A percentile compares a stretch with the other conserved stretches of the same genome.
These are phyloP conservation scores for Sclerotinia glacialis DNA, from an alignment of 2,329 filamentous ascomycete species.

Conservation along the genomic window DNA sequence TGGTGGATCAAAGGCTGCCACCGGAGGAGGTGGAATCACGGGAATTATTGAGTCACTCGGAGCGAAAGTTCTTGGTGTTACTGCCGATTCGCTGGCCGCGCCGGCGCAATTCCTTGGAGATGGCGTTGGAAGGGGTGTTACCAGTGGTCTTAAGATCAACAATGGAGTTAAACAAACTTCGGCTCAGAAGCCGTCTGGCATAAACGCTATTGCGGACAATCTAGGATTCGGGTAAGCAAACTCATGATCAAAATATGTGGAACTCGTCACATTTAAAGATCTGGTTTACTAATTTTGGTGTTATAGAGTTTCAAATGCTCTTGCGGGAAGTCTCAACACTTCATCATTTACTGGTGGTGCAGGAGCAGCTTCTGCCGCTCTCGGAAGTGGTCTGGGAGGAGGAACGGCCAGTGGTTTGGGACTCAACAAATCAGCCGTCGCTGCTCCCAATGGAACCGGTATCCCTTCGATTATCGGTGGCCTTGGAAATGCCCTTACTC, in stretches of 20 bases:
- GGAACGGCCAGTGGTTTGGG: constrained; percentile 18
- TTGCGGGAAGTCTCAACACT: constrained; percentile 15
- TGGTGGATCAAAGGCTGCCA: not conserved
- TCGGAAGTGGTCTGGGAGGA: constrained; percentile 17
- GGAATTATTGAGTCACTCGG: not conserved
- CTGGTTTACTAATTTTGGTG: not conserved
- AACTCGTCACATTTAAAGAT: too few relatives aligned
- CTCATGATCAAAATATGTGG: not conserved
- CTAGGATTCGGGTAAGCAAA: constrained; percentile 19
- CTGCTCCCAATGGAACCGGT: constrained; percentile 8
- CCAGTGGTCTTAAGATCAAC: constrained; percentile 18
- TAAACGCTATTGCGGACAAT: constrained; percentile 13
- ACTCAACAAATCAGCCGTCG: constrained; percentile 16
- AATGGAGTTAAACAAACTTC: constrained; percentile 17
- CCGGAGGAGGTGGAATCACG: constrained; percentile 8
- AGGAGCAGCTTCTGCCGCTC: constrained; percentile 1
- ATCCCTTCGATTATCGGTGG: constrained; percentile 1
- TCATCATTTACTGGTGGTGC: not conserved
- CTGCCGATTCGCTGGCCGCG: constrained; percentile 9
- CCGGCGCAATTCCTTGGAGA: constrained; percentile 14
- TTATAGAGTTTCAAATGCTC: constrained; percentile 11
- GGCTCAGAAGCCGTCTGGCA: constrained; percentile 9
- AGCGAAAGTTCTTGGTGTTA: not conserved
- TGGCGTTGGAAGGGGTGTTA: constrained; percentile 19
- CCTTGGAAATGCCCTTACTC: constrained; percentile 17